phyloP scores from a whole-genome alignment of 2,329 filamentous ascomycete species.

The Nakataea oryzae region DNA sequence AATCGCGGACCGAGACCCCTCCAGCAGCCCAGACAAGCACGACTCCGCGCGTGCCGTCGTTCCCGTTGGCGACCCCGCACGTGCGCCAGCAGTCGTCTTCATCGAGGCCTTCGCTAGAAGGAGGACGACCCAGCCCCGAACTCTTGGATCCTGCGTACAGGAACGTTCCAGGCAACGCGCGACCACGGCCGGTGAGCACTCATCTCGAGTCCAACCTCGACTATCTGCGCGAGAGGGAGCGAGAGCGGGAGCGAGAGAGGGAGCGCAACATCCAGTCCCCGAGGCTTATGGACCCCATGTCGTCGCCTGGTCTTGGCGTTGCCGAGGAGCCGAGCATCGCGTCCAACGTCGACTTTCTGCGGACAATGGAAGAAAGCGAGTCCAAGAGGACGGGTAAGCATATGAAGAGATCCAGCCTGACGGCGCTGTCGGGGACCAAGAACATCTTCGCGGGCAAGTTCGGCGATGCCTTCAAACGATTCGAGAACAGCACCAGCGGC shows the following conservation, averaged over 20 bases:
- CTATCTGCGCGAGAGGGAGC: slow-evolving; percentile 67
- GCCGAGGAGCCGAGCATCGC: slow-evolving; percentile 56
- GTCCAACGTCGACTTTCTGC: slow-evolving; percentile 75
- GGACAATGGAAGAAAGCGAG: slow-evolving; percentile 56
- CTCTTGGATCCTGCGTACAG: slow-evolving; percentile 48
- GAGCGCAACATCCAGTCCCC: slow-evolving; percentile 28
- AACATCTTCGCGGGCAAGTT: slow-evolving; percentile 80
- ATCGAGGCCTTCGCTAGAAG: slow-evolving; percentile 61
- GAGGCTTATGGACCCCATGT: slow-evolving; percentile 23
- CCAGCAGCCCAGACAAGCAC: slow-evolving; percentile 13
- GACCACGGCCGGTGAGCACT: slow-evolving; percentile 68
- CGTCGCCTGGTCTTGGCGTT: slow-evolving; percentile 31
- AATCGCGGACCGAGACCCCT: slow-evolving; percentile 13
- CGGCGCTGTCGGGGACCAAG: slow-evolving; percentile 64
- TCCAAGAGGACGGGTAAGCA: slow-evolving; percentile 44
- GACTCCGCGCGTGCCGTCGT: slow-evolving; percentile 19
- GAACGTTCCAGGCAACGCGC: slow-evolving; percentile 24
- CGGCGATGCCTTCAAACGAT: slow-evolving; percentile 86
- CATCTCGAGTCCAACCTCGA: slow-evolving; percentile 77
- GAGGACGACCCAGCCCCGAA: slow-evolving; percentile 55
- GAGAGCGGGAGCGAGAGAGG: slow-evolving; percentile 20
- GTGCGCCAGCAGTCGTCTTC: slow-evolving; percentile 31
- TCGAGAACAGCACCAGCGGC: slow-evolving; percentile 47
- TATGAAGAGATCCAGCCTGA: slow-evolving; percentile 63
- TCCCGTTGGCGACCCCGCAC: slow-evolving; percentile 22